These are phyloP conservation scores for Fusarium sp. DNA, from an alignment of 2,329 filamentous ascomycete genomes.

Conservation along the genomic window DNA sequence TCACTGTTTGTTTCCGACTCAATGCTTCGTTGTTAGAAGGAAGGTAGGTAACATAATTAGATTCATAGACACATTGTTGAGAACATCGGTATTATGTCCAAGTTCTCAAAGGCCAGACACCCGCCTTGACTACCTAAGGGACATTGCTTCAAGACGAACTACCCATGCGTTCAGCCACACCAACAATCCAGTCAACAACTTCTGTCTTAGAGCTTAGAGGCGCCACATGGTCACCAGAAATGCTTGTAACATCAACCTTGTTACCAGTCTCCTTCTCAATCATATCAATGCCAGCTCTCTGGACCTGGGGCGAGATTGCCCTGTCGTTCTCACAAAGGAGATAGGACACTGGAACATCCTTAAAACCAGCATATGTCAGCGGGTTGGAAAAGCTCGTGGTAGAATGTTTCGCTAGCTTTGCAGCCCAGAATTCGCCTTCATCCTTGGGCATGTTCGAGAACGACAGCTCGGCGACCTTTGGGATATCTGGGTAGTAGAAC, in stretches of 20 bases:
- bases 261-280: conserved; percentile 51
- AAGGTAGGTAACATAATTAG: neutral
- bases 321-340: conserved; percentile 52
- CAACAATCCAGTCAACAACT: conserved; percentile 33
- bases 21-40: no score
- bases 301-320: conserved; percentile 34
- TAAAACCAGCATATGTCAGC: conserved; percentile 55
- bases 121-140: neutral
- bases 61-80: neutral
- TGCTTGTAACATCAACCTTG: conserved; percentile 53
- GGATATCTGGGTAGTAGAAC: conserved; percentile 34
- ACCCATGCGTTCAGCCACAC: neutral
- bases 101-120: neutral
- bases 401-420: conserved; percentile 45
- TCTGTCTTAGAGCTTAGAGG: conserved; percentile 41
- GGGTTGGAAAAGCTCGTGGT: conserved; percentile 47
- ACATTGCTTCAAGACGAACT: neutral
- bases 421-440: conserved; percentile 25
- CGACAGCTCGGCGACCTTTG: conserved; percentile 16
- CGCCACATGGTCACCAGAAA: conserved; percentile 52
- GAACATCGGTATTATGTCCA: no score
- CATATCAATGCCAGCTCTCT: conserved; percentile 49
- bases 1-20: neutral
- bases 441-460: conserved; percentile 45
- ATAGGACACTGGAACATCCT: conserved; percentile 54